Conservation (phyloP, 2,329 filamentous ascomycete species). For the Simplicillium sp. region DNA sequence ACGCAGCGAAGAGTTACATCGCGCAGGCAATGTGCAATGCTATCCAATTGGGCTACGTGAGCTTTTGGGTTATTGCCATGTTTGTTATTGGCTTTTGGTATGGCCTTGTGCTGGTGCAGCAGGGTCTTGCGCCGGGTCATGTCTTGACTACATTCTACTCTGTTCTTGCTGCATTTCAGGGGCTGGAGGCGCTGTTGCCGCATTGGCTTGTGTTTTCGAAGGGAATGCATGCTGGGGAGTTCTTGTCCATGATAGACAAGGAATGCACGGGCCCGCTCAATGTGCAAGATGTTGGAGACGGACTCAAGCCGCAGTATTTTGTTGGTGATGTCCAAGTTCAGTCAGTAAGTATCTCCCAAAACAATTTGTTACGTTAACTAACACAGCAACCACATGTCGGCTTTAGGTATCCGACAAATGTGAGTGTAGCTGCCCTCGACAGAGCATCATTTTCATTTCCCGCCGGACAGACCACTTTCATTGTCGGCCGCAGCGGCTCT, state of each 20-base stretch:
- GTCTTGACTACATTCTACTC: constrained; percentile 82
- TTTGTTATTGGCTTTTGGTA: constrained; percentile 92
- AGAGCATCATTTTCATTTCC: constrained; percentile 60
- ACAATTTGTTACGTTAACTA: too few relatives aligned
- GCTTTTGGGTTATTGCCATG: constrained; percentile 65
- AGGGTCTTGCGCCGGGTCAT: constrained; percentile 51
- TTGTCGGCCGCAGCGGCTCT: constrained; percentile 80
- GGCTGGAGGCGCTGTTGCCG: constrained; percentile 64
- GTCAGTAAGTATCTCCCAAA: constrained; percentile 55
- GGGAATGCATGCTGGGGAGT: constrained; percentile 63
- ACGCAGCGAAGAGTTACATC: constrained; percentile 54
- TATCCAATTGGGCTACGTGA: constrained; percentile 62
- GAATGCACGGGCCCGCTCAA: constrained; percentile 9
- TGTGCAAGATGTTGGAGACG: constrained; percentile 3
- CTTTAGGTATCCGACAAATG: constrained; percentile 72
- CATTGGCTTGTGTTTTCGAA: constrained; percentile 72
- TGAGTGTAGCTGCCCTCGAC: constrained; percentile 47
- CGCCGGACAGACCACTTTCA: constrained; percentile 63
- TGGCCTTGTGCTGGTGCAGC: constrained; percentile 58
- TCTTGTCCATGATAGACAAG: constrained; percentile 40
- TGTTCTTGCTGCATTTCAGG: constrained; percentile 65
- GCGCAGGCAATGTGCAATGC: constrained; percentile 61
- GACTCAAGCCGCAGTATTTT: constrained; percentile 32
- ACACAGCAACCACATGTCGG: constrained; percentile 44
- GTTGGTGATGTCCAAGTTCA: constrained; percentile 60